Base-by-base conservation (phyloP, 371 early-diverging fungal species). In the Mortierella sp. region DNA sequence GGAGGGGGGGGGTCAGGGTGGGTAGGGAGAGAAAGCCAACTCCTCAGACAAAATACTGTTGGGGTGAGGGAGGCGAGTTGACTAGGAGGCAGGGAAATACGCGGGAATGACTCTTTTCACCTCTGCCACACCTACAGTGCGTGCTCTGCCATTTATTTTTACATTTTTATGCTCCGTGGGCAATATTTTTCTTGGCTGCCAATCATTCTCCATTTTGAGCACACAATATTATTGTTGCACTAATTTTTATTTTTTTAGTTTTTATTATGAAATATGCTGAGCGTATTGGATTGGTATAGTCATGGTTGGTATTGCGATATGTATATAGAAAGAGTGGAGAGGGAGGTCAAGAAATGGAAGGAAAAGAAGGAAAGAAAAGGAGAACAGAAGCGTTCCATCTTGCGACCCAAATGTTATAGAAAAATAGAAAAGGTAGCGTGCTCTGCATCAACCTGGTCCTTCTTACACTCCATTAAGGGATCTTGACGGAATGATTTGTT, bases 181-280 rank as follows among this genome's bases (percentile, higher is more conserved):
- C 52, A 52, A 52, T 52, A n/a, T 24, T 22, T 52, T 52, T 52
- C 24, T 52, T 9, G 30, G 28, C 28, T 18, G 10, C 55, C 55
- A 52, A 52, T 52, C 52, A 55, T 28, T 18, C 55, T 55, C 20
- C 55, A 28, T 55, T 55, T 55, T 14, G 55, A 55, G 55, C 10
- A 55, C 55, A 55, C 24, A 26, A 55, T 26, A 9, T 12, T 55
- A 18, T 4, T 6, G 55, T 55, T 8, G 24, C 12, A 28, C 55
- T 55, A 24, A 24, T 54, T 54, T 54, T 54, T 26, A 14, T 55
- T 55, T 51, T 49, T 51, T 51, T 51, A 51, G n/a, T 51, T 51
- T n/a, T 51, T 51, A n/a, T 45, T 18, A 12, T 10, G 22, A 52
- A 28, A 55, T 55, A 55, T 55, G 30, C 30, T 55, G 51, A 3